phyloP scores from a whole-genome alignment of 257 asterid genomes.

The Salvia hispanica region DNA sequence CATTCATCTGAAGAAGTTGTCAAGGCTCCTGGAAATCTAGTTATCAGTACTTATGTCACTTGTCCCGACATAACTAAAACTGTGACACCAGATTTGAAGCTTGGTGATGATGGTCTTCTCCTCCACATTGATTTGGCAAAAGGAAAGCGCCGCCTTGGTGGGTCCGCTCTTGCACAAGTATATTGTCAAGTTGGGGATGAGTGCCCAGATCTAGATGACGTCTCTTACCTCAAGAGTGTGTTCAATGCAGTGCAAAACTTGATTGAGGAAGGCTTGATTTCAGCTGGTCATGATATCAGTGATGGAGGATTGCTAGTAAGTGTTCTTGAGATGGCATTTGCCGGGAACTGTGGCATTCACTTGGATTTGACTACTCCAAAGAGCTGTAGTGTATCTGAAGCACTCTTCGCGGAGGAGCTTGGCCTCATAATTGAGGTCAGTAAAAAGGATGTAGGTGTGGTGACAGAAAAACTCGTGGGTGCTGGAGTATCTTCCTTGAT shows the following conservation, averaged over 20 bases:
- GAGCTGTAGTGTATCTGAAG: slow-evolving; percentile 41
- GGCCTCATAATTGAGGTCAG: slow-evolving; percentile 77
- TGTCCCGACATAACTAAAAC: slow-evolving; percentile 94
- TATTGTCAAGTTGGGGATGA: slow-evolving; percentile 82
- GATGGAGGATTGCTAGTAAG: slow-evolving; percentile 82
- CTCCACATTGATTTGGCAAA: slow-evolving; percentile 87
- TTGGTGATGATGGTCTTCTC: slow-evolving; percentile 75
- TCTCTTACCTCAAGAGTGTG: slow-evolving; percentile 64
- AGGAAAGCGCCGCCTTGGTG: slow-evolving; percentile 82
- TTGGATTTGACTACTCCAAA: slow-evolving; percentile 54
- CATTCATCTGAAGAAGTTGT: slow-evolving; percentile 80
- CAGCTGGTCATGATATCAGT: slow-evolving; percentile 94
- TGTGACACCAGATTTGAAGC: slow-evolving; percentile 86
- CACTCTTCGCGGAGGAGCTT: slow-evolving; percentile 84
- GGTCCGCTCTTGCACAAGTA: slow-evolving; percentile 91
- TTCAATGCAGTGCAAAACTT: slow-evolving; percentile 75
- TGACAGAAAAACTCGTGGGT: slow-evolving; percentile 47
- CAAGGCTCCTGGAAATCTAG: slow-evolving; percentile 95
- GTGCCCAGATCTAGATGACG: slow-evolving; percentile 88
- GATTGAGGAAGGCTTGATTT: slow-evolving; percentile 68
- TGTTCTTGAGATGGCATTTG: slow-evolving; percentile 93
- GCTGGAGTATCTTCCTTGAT: slow-evolving; percentile 54
- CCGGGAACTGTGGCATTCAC: slow-evolving; percentile 76
- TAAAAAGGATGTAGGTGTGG: slow-evolving; percentile 47
- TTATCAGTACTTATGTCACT: slow-evolving; percentile 85